Evolutionary conservation across 2,329 filamentous ascomycete species (phyloP), one percentile per base, ranked within the genome.

Genomic region (Cylindrodendrum hubeiense): DNA sequence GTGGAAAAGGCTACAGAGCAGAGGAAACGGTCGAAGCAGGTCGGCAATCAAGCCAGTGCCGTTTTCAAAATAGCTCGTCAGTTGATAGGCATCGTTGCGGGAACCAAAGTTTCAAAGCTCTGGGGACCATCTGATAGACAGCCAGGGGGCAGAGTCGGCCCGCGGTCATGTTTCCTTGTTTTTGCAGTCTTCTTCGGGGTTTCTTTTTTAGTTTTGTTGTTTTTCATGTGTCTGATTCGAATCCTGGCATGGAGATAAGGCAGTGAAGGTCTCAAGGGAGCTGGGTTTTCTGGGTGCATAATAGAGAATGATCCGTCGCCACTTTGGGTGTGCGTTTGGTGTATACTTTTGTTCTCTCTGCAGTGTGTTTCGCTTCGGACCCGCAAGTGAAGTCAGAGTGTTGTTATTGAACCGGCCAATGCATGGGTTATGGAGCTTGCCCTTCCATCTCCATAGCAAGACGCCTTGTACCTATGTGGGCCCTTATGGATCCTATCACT

Each of bases 101-200:
- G 53, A 74, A 67, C 34, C 59, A 57, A 62, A 62, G 70, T 73
- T 71, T 65, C 66, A 69, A 70, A 66, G 41, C 65, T 70, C 61
- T 68, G 72, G 72, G 68, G 67, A 71, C 63, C 61, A 67, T 68
- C 65, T 73, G 68, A 74, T 74, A 74, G 72, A 74, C 72, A 71
- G 67, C 66, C 71, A 70, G 70, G 67, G 66, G 71, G 65, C 63
- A 70, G 54, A 71, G 71, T 70, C 65, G 61, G 60, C 68, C 70
- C 68, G 68, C 68, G 66, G 68, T 67, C 68, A 67, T 69, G 61
- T 71, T 73, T 71, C 67, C 65, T 67, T 66, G 59, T 69, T 64
- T 67, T 69, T 67, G 68, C 52, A 53, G 62, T 63, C 61, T 61
- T 68, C 66, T 67, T 70, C 54, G 34, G 26, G 34, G 39, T 71